Percentiles rank a stretch among this genome's conserved stretches.
Conservation (phyloP, 2,329 filamentous ascomycete species). For the Moelleriella libera region DNA sequence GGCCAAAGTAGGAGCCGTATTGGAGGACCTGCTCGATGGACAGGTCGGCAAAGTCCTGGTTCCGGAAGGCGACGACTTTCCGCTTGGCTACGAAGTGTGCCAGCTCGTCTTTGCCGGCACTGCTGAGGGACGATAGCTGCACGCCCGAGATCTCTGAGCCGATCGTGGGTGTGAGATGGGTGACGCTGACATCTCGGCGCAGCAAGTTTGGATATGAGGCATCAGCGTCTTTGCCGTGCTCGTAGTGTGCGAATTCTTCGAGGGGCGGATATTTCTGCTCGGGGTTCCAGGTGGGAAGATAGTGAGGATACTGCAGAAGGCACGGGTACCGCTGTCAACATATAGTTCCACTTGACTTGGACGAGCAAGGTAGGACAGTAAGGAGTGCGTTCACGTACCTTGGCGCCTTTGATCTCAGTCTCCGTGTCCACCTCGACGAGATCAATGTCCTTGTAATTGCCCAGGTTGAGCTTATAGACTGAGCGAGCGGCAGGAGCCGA, state of each 20-base stretch:
- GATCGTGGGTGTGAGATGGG: slow-evolving; percentile 57
- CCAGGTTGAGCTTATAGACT: slow-evolving; percentile 11
- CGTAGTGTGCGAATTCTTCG: slow-evolving; percentile 55
- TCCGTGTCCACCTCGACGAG: slow-evolving; percentile 11
- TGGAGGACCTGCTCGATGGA: slow-evolving; percentile 56
- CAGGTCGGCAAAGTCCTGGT: slow-evolving; percentile 59
- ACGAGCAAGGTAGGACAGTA: neutral
- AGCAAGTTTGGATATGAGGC: slow-evolving; percentile 55
- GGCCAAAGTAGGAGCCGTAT: slow-evolving; percentile 63
- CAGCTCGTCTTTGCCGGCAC: slow-evolving; percentile 62
- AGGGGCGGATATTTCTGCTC: slow-evolving; percentile 51
- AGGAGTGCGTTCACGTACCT: slow-evolving; percentile 7
- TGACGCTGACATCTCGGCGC: slow-evolving; percentile 31
- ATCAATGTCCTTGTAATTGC: slow-evolving; percentile 18
- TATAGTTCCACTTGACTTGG: too few species aligned
- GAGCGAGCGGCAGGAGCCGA: slow-evolving; percentile 1
- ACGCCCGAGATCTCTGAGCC: slow-evolving; percentile 59
- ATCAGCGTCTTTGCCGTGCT: slow-evolving; percentile 66
- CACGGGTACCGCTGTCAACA: too few species aligned
- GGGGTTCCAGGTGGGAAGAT: slow-evolving; percentile 58
- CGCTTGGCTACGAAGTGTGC: slow-evolving; percentile 62
- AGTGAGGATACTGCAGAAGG: slow-evolving; percentile 45
- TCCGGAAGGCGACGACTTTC: slow-evolving; percentile 66
- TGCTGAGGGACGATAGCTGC: slow-evolving; percentile 53
- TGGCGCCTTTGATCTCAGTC: slow-evolving; percentile 7